phyloP scores from a whole-genome alignment of 2,329 filamentous ascomycete species.

The Colletotrichum sp. region DNA sequence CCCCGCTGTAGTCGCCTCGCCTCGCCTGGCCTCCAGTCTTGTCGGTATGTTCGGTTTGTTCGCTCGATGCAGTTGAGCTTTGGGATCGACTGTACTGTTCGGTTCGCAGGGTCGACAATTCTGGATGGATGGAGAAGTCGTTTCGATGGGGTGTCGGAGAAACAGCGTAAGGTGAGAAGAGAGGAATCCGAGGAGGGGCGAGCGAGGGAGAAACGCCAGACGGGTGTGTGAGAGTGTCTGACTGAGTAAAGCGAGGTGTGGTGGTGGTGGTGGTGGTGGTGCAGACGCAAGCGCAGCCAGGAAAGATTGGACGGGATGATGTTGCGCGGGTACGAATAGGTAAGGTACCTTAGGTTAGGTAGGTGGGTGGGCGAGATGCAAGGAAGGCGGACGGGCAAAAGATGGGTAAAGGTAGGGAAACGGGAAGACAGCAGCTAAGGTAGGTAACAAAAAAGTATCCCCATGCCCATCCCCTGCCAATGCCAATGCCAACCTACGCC shows the following conservation, averaged over 20 bases:
- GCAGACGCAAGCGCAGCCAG: not conserved
- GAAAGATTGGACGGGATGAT: not conserved
- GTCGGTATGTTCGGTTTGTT: not conserved
- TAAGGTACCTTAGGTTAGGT: not conserved
- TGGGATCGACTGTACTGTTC: not conserved
- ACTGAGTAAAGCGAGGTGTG: not conserved
- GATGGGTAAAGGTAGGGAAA: not conserved
- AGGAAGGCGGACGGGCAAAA: not conserved
- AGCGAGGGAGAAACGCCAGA: not conserved
- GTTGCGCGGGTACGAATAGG: not conserved
- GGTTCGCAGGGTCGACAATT: not conserved
- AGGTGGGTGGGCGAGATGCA: not conserved
- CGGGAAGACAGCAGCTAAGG: not conserved
- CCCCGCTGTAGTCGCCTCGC: constrained; percentile 2
- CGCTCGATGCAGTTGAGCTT: not conserved
- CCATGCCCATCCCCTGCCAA: not conserved
- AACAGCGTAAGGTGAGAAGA: not conserved
- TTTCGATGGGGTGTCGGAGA: not conserved
- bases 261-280: constrained; percentile 11
- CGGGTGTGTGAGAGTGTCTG: not conserved
- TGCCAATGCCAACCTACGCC: not conserved
- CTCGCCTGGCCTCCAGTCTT: not conserved
- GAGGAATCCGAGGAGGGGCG: not conserved
- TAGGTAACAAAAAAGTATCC: not conserved
- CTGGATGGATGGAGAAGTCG: not conserved